These are phyloP conservation scores for Globisporangium heterothallicum DNA, from an alignment of 352 stramenopile species.

Conservation along the genomic window DNA sequence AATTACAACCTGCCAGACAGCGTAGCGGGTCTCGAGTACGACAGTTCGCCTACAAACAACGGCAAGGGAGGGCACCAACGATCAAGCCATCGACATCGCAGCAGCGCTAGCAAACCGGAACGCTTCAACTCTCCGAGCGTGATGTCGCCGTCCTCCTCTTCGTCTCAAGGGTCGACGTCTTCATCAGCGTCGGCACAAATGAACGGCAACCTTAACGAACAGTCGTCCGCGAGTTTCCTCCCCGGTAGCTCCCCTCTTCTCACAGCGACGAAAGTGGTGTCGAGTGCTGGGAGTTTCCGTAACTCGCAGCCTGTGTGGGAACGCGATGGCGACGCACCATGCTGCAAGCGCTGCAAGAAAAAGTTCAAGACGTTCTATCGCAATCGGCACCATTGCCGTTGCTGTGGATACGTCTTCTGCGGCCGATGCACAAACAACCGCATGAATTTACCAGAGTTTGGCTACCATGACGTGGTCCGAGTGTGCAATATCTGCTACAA, in stretches of 20 bases:
- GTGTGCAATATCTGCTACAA: conserved; percentile 81
- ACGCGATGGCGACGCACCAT: conserved; percentile 70
- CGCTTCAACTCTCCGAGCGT: conserved; percentile 15
- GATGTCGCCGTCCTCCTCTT: conserved; percentile 18
- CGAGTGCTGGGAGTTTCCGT: conserved; percentile 44
- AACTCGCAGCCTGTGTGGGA: conserved; percentile 84
- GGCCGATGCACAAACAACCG: conserved; percentile 72
- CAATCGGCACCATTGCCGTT: conserved; percentile 78
- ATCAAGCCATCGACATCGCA: conserved; percentile 8
- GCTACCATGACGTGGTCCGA: conserved; percentile 83
- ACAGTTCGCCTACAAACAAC: conserved; percentile 34
- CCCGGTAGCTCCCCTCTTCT: conserved; percentile 60
- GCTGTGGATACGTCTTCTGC: conserved; percentile 84
- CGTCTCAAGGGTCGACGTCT: conserved; percentile 14
- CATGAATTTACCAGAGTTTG: conserved; percentile 85
- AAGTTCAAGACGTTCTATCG: conserved; percentile 84
- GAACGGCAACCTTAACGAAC: conserved; percentile 7
- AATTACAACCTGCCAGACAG: conserved; percentile 79
- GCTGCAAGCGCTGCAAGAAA: conserved; percentile 87
- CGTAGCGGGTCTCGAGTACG: conserved; percentile 37
- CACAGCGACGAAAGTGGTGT: conserved; percentile 63
- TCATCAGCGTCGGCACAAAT: conserved; percentile 9
- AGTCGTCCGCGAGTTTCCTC: conserved; percentile 41
- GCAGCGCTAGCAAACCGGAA: conserved; percentile 12
- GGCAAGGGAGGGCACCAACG: conserved; percentile 7